These are phyloP conservation scores for Yamadazyma membranifaciens DNA, from an alignment of 1,139 yeast genomes.

Conservation along the genomic window DNA sequence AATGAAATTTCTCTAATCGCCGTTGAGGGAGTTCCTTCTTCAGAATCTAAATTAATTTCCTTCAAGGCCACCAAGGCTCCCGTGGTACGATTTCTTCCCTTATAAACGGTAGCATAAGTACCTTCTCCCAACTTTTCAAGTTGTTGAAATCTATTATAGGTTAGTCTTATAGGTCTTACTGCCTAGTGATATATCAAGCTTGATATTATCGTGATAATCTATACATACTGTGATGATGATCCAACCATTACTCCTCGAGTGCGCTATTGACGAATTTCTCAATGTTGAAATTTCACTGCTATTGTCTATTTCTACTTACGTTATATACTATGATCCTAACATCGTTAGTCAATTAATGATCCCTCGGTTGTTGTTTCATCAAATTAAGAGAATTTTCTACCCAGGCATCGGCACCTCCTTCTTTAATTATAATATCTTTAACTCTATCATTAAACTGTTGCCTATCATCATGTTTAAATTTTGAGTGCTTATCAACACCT, in stretches of 20 bases:
- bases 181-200: slow-evolving; percentile 1
- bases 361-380: slow-evolving; percentile 52
- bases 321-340: no score
- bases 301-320: no score
- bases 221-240: slow-evolving; percentile 31
- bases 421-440: slow-evolving; percentile 59
- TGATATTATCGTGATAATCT: no score
- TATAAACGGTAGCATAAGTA: slow-evolving; percentile 96
- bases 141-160: slow-evolving; percentile 40
- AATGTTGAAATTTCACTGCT: no score
- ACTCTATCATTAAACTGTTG: slow-evolving; percentile 36
- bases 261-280: not conserved
- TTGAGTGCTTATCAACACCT: slow-evolving; percentile 43
- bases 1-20: slow-evolving; percentile 95
- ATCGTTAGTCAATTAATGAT: slow-evolving; percentile 25
- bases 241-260: slow-evolving; percentile 18
- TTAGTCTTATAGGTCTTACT: slow-evolving; percentile 8
- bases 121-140: slow-evolving; percentile 96
- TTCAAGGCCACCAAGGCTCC: slow-evolving; percentile 94
- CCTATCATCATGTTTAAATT: slow-evolving; percentile 22
- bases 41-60: slow-evolving; percentile 91
- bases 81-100: slow-evolving; percentile 87
- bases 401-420: slow-evolving; percentile 94
- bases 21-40: slow-evolving; percentile 98
- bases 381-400: slow-evolving; percentile 71